Evolutionary conservation across 2,329 filamentous ascomycete species (phyloP).

Genomic region (Diaporthe ilicicola): DNA sequence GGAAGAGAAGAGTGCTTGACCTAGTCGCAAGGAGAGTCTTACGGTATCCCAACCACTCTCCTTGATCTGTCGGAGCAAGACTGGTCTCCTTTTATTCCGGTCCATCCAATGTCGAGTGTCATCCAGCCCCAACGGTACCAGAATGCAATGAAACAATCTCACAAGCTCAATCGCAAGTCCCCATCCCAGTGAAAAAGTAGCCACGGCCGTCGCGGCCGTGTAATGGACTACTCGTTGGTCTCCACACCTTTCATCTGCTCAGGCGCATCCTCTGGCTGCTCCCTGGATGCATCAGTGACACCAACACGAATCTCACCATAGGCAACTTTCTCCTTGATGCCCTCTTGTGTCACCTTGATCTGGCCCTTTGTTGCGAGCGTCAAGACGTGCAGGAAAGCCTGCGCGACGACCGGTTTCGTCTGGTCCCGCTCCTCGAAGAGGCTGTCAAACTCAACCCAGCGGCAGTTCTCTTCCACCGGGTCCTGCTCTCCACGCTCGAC

Average conservation of each 20-base stretch:
- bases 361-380: slow-evolving; percentile 72
- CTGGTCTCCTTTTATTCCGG: background rate
- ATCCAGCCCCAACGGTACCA: background rate
- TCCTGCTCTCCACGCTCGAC: slow-evolving; percentile 41
- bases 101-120: slow-evolving; percentile 3
- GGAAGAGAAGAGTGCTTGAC: background rate
- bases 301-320: slow-evolving; percentile 60
- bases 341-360: slow-evolving; percentile 69
- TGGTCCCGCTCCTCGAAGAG: slow-evolving; percentile 67
- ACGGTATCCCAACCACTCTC: background rate
- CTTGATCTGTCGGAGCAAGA: background rate
- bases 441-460: slow-evolving; percentile 72
- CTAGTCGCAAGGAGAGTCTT: background rate
- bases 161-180: background rate
- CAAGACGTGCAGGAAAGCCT: slow-evolving; percentile 80
- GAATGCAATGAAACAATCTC: background rate
- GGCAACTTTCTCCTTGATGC: slow-evolving; percentile 44
- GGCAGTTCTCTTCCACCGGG: slow-evolving; percentile 41
- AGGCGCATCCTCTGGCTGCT: background rate
- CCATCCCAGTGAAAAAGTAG: background rate
- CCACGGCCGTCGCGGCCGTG: background rate
- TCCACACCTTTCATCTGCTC: slow-evolving; percentile 3
- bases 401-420: slow-evolving; percentile 71
- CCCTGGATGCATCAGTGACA: slow-evolving; percentile 38
- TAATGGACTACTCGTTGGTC: background rate